Conservation (phyloP, 108 stramenopile genomes). For the Cylindrotheca closterium region DNA sequence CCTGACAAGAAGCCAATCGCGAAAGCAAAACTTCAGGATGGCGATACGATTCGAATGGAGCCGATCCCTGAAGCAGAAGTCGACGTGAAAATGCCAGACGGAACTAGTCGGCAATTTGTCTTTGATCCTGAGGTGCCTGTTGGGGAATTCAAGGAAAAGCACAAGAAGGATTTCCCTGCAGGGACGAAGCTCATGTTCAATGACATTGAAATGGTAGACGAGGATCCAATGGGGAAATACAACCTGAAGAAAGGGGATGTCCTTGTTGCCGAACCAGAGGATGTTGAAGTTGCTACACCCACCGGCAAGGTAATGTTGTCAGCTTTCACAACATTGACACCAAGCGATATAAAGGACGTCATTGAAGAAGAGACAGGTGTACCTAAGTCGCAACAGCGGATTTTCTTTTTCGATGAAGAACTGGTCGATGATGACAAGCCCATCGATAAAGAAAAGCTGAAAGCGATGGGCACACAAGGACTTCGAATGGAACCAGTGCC, state of each 20-base stretch:
- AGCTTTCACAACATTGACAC: conserved; percentile 12
- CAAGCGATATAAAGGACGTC: conserved; percentile 22
- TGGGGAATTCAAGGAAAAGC: conserved; percentile 10
- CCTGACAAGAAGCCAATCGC: conserved; percentile 10
- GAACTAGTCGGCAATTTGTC: conserved; percentile 11
- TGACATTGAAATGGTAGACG: not conserved
- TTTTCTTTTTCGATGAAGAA: conserved; percentile 14
- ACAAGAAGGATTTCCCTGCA: conserved; percentile 4
- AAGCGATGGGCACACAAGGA: not conserved
- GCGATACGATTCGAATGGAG: conserved; percentile 4
- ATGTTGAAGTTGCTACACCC: conserved; percentile 5
- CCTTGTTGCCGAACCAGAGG: conserved; percentile 3
- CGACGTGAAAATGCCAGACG: conserved; percentile 3
- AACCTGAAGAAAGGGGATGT: conserved; percentile 8
- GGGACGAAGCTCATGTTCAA: conserved; percentile 1
- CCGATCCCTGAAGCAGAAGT: conserved; percentile 1
- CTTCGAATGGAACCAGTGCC: not conserved
- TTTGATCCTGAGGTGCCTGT: conserved; percentile 21
- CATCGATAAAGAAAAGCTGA: not conserved
- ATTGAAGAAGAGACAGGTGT: conserved; percentile 24
- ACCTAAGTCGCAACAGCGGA: conserved; percentile 12
- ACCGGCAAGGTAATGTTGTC: not conserved
- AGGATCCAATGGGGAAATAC: not conserved
- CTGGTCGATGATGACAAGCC: conserved; percentile 8
- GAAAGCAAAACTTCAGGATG: conserved; percentile 6